Conservation (phyloP, 2,329 filamentous ascomycete genomes). For the Penicillium frequentans region DNA sequence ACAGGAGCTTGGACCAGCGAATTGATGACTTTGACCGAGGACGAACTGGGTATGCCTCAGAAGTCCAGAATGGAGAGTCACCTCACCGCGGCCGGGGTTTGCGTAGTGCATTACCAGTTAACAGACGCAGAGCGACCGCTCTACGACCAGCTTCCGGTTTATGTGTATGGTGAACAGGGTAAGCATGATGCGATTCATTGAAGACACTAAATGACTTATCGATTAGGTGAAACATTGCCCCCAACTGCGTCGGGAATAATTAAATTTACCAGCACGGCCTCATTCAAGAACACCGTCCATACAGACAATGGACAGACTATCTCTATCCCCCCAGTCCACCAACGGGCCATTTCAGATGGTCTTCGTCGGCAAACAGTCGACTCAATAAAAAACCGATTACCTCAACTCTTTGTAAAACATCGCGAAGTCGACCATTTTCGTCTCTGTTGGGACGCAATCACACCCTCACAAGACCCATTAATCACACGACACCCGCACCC, state of each 20-base stretch:
- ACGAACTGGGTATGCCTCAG: constrained; percentile 45
- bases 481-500: constrained; percentile 55
- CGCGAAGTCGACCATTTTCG: constrained; percentile 46
- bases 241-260: constrained; percentile 52
- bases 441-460: constrained; percentile 61
- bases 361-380: constrained; percentile 45
- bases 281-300: constrained; percentile 56
- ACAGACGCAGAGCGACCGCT: constrained; percentile 50
- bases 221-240: constrained; percentile 46
- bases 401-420: constrained; percentile 29
- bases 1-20: constrained; percentile 59
- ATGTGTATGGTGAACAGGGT: constrained; percentile 50
- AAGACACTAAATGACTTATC: not conserved
- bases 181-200: not conserved
- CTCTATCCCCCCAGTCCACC: constrained; percentile 51
- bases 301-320: constrained; percentile 53
- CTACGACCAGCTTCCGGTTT: constrained; percentile 55
- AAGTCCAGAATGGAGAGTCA: constrained; percentile 53
- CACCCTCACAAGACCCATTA: constrained; percentile 63
- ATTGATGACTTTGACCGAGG: constrained; percentile 53
- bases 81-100: constrained; percentile 60
- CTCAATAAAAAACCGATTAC: constrained; percentile 24
- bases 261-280: constrained; percentile 63
- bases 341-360: constrained; percentile 42
- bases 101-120: constrained; percentile 58